A percentile compares a stretch with the other conserved stretches of the same genome.
Conservation (phyloP, 2,329 filamentous ascomycete species). For the Lecanoromycetidae sp. region DNA sequence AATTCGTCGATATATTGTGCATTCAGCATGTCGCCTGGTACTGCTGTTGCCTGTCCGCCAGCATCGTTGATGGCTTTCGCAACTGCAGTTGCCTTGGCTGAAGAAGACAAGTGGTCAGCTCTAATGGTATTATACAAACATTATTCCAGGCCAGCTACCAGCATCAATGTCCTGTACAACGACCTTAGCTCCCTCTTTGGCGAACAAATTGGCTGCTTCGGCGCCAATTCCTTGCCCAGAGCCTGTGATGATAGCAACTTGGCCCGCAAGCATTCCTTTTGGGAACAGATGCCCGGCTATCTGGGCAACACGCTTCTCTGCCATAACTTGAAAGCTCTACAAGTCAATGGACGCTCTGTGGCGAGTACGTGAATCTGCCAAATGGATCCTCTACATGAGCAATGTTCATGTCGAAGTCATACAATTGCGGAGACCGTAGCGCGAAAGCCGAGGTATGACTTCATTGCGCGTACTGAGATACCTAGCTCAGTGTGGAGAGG, state of each 20-base stretch:
- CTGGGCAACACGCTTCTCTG: constrained; percentile 47
- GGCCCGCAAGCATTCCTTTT: constrained; percentile 62
- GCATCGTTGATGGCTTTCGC: constrained; percentile 56
- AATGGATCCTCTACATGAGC: neutral
- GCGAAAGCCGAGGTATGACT: constrained; percentile 11
- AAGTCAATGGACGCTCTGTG: neutral
- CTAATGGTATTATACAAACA: neutral
- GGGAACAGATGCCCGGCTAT: constrained; percentile 70
- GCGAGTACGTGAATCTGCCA: neutral
- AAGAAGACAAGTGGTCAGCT: neutral
- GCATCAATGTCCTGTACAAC: constrained; percentile 73
- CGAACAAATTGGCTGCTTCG: constrained; percentile 68
- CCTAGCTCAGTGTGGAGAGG: neutral
- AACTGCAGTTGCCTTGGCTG: constrained; percentile 57
- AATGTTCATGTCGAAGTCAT: neutral
- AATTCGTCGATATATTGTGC: constrained; percentile 57
- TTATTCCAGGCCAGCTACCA: constrained; percentile 33
- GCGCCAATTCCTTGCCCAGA: constrained; percentile 80
- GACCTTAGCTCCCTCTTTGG: constrained; percentile 77
- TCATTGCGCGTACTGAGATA: neutral
- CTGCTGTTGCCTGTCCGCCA: constrained; percentile 57
- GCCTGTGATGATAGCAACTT: constrained; percentile 73
- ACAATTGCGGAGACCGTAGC: neutral
- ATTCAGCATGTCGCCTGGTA: constrained; percentile 66
- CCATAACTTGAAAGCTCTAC: neutral